A percentile compares a stretch with the other conserved stretches of the same genome.
Conservation (phyloP, 2,329 filamentous ascomycete genomes). For the Fonsecaea monophora region DNA sequence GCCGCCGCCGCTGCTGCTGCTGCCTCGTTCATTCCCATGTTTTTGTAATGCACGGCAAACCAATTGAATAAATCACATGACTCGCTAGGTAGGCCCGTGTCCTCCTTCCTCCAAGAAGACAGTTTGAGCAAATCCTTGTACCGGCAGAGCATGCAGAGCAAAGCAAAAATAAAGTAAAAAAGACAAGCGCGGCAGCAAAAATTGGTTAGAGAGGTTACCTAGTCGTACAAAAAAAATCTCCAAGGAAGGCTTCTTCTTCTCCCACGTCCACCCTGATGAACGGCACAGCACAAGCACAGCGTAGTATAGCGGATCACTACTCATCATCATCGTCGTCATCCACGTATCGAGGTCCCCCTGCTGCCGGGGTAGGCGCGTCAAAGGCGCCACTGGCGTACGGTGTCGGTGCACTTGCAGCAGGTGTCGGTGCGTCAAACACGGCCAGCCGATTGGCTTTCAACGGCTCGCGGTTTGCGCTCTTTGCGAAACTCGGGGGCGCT, state of each 20-base stretch:
- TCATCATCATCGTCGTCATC: slow-evolving; percentile 41
- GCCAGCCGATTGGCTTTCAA: slow-evolving; percentile 35
- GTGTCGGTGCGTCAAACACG: slow-evolving; percentile 40
- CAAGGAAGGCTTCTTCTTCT: background rate
- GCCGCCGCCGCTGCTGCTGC: no score
- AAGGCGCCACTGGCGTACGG: slow-evolving; percentile 55
- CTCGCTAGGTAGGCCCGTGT: no score
- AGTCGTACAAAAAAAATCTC: background rate
- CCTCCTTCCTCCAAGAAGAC: no score
- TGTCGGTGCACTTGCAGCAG: slow-evolving; percentile 60
- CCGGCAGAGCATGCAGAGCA: no score
- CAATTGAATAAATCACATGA: no score
- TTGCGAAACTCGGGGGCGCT: slow-evolving; percentile 44
- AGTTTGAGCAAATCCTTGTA: no score
- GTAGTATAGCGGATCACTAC: slow-evolving; percentile 8
- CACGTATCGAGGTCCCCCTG: slow-evolving; percentile 40
- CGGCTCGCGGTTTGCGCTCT: slow-evolving; percentile 38
- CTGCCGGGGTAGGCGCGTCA: slow-evolving; percentile 55
- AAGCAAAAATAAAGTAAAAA: no score
- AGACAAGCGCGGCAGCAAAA: background rate
- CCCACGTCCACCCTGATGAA: background rate
- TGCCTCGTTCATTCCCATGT: no score
- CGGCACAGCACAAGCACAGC: background rate
- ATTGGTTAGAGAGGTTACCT: background rate
- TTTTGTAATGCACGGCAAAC: no score